These are phyloP conservation scores for Fusarium dimerum DNA, from an alignment of 2,329 filamentous ascomycete species.

Conservation along the genomic window DNA sequence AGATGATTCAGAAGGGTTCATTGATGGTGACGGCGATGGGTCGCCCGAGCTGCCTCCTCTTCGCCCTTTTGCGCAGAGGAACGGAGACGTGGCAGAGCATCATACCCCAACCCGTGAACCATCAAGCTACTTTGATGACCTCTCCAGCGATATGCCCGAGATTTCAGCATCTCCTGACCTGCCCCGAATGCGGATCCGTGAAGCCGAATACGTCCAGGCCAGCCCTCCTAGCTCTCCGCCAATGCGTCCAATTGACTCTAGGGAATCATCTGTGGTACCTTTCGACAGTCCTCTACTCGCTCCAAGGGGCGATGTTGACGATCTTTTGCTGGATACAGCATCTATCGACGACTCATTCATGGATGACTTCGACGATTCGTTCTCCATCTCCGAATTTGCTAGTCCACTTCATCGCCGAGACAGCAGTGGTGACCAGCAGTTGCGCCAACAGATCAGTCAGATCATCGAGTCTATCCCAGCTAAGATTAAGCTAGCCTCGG, in stretches of 20 bases:
- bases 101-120: slow-evolving; percentile 41
- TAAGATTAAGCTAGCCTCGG: slow-evolving; percentile 71
- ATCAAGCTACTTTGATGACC: slow-evolving; percentile 40
- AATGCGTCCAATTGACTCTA: slow-evolving; percentile 15
- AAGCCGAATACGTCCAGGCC: slow-evolving; percentile 38
- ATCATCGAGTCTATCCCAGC: slow-evolving; percentile 78
- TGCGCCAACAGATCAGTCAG: slow-evolving; percentile 78
- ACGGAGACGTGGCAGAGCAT: slow-evolving; percentile 35
- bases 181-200: slow-evolving; percentile 30
- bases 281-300: slow-evolving; percentile 48
- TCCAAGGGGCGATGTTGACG: slow-evolving; percentile 43
- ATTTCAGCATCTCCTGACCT: slow-evolving; percentile 45
- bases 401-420: slow-evolving; percentile 29
- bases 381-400: slow-evolving; percentile 34
- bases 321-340: slow-evolving; percentile 40
- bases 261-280: slow-evolving; percentile 41
- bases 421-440: slow-evolving; percentile 60
- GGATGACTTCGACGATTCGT: slow-evolving; percentile 49
- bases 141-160: slow-evolving; percentile 46
- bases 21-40: slow-evolving; percentile 28
- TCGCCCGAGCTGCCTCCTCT: slow-evolving; percentile 40
- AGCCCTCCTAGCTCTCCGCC: slow-evolving; percentile 55
- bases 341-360: slow-evolving; percentile 46
- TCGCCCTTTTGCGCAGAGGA: slow-evolving; percentile 29
- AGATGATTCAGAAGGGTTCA: slow-evolving; percentile 8